Evolutionary conservation across 2,329 filamentous ascomycete genomes (phyloP).

Genomic region (Diaporthe sp.): DNA sequence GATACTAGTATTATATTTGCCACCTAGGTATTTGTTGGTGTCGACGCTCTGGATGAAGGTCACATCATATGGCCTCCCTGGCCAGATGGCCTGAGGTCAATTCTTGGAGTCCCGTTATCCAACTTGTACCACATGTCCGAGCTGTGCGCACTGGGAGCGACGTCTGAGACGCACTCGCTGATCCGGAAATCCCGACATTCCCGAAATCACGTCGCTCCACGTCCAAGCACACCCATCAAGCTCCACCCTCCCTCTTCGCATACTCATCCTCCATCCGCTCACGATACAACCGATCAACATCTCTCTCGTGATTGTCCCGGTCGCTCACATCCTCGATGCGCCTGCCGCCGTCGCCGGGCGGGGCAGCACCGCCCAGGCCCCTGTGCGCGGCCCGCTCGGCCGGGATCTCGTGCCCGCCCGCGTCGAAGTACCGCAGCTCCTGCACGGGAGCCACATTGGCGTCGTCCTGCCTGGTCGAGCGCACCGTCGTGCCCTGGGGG

Average conservation of each 20-base stretch:
- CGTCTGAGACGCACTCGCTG: too few species aligned
- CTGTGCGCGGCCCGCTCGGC: slow-evolving; percentile 11
- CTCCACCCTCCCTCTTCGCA: slow-evolving; percentile 67
- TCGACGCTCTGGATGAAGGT: neutral
- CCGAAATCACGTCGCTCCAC: fast-evolving
- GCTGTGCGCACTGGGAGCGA: fast-evolving
- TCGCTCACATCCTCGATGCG: slow-evolving; percentile 34
- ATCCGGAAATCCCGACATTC: fast-evolving
- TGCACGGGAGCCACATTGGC: neutral
- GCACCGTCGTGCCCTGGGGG: slow-evolving; percentile 29
- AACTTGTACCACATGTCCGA: neutral
- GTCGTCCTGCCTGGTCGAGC: slow-evolving; percentile 24
- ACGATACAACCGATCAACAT: slow-evolving; percentile 54
- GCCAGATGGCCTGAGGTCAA: neutral
- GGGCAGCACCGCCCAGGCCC: neutral
- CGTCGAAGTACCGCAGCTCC: slow-evolving; percentile 34
- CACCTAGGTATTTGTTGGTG: neutral
- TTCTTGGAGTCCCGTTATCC: neutral
- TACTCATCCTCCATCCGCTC: slow-evolving; percentile 70
- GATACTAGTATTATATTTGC: neutral
- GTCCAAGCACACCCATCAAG: slow-evolving; percentile 46
- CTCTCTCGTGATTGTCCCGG: neutral
- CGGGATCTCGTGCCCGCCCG: slow-evolving; percentile 23
- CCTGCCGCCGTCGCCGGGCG: neutral
- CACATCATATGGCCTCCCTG: neutral